A percentile compares a stretch with the other conserved stretches of the same genome.
These are phyloP conservation scores for Desmodesmus armatus DNA, from an alignment of 139 green algal species.

Conservation along the genomic window DNA sequence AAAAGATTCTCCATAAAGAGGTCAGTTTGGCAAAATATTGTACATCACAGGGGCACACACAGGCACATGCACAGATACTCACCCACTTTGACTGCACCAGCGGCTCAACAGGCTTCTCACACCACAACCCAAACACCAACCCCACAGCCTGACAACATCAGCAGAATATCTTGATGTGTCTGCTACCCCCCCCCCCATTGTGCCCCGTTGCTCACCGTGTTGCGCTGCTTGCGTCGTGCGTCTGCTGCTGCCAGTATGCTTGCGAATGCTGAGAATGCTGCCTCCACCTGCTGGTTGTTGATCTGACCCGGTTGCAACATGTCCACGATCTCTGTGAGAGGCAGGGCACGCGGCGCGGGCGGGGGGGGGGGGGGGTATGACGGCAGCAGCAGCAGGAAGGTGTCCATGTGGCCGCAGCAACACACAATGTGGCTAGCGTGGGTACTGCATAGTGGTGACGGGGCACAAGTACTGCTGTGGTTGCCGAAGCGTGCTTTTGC, in stretches of 20 bases:
- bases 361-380: too few relatives aligned
- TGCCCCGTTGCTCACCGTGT: slow-evolving; percentile 37
- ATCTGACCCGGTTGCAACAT: slow-evolving; percentile 58
- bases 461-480: too few relatives aligned
- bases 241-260: slow-evolving; percentile 70
- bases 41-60: too few relatives aligned
- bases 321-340: slow-evolving; percentile 71
- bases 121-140: too few relatives aligned
- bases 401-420: slow-evolving; percentile 69
- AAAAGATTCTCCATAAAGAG: too few relatives aligned
- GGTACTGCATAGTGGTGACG: too few relatives aligned
- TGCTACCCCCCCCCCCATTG: background rate
- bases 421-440: too few relatives aligned
- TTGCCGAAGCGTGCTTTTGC: too few relatives aligned
- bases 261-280: slow-evolving; percentile 64
- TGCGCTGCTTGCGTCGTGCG: slow-evolving; percentile 64
- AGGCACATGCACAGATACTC: background rate
- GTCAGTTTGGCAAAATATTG: too few relatives aligned
- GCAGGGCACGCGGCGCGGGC: slow-evolving; percentile 64
- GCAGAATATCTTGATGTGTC: too few relatives aligned
- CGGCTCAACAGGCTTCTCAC: too few relatives aligned
- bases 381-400: background rate
- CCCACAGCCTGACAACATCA: too few relatives aligned
- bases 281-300: slow-evolving; percentile 22
- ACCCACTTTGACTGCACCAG: background rate